phyloP scores from a whole-genome alignment of 2,329 filamentous ascomycete species.

The Curvularia sp. region DNA sequence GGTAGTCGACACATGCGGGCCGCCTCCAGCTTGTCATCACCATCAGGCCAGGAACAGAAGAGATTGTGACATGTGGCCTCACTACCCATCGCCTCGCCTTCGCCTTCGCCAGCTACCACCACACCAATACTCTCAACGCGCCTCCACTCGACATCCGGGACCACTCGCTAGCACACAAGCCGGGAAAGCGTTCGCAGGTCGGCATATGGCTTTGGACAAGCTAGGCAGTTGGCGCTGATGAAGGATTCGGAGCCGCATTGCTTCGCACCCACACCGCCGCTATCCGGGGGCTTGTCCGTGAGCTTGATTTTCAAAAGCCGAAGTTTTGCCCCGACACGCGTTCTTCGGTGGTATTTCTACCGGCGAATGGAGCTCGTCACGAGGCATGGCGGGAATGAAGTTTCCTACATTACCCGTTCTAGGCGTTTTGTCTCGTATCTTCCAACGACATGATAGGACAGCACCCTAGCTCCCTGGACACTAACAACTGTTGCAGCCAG shows the following conservation, averaged over 20 bases:
- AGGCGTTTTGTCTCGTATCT: neutral
- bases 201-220: slow-evolving; percentile 54
- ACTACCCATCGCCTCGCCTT: neutral
- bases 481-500: neutral
- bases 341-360: slow-evolving; percentile 6
- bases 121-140: neutral
- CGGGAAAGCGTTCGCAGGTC: slow-evolving; percentile 39
- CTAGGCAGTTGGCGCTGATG: slow-evolving; percentile 58
- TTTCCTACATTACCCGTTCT: slow-evolving; percentile 5
- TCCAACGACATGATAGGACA: neutral
- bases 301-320: slow-evolving; percentile 5
- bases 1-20: slow-evolving; percentile 57
- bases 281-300: slow-evolving; percentile 26
- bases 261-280: slow-evolving; percentile 21
- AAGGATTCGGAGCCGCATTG: slow-evolving; percentile 50
- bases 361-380: slow-evolving; percentile 12
- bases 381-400: slow-evolving; percentile 10
- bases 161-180: slow-evolving; percentile 19
- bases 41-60: slow-evolving; percentile 25
- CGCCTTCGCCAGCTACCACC: neutral
- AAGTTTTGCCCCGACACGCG: slow-evolving; percentile 2
- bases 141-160: neutral
- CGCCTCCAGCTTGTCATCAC: neutral
- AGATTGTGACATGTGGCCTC: slow-evolving; percentile 42
- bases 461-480: neutral